Percentiles rank a stretch among this genome's conserved stretches.
These are phyloP conservation scores for Aspergillus oerlinghausenensis DNA, from an alignment of 2,329 filamentous ascomycete genomes.

Conservation along the genomic window DNA sequence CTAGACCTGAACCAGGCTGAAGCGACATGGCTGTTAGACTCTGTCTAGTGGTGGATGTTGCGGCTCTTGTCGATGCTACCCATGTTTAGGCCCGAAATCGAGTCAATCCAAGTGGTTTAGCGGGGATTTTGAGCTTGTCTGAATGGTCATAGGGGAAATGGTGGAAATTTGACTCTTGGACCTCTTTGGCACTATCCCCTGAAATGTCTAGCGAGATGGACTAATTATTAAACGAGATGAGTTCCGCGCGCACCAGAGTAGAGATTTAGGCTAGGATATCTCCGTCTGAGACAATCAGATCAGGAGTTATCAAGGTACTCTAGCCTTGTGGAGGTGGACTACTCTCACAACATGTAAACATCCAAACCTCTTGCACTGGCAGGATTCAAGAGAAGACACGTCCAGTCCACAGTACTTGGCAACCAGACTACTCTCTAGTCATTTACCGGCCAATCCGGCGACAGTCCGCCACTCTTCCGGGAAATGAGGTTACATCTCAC, in stretches of 20 bases:
- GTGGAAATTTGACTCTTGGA: neutral
- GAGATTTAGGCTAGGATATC: neutral
- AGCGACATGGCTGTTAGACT: neutral
- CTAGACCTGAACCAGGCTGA: neutral
- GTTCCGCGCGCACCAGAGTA: neutral
- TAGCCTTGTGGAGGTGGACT: too few relatives aligned
- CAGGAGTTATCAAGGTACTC: too few relatives aligned
- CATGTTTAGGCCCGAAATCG: neutral
- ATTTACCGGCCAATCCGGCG: neutral
- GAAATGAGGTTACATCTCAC: neutral
- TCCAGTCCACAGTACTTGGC: too few relatives aligned
- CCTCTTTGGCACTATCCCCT: neutral
- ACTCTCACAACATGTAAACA: too few relatives aligned
- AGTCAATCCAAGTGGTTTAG: neutral
- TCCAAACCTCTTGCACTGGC: too few relatives aligned
- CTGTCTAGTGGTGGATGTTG: neutral
- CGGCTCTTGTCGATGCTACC: neutral
- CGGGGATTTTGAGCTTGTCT: neutral
- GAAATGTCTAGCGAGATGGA: neutral
- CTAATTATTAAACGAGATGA: neutral
- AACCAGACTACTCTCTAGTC: too few relatives aligned
- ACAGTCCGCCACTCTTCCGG: neutral
- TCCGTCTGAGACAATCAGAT: too few relatives aligned
- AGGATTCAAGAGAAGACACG: neutral
- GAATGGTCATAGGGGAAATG: neutral